Conservation (phyloP, 2,329 filamentous ascomycete species). For the Aaosphaeria arxii region DNA sequence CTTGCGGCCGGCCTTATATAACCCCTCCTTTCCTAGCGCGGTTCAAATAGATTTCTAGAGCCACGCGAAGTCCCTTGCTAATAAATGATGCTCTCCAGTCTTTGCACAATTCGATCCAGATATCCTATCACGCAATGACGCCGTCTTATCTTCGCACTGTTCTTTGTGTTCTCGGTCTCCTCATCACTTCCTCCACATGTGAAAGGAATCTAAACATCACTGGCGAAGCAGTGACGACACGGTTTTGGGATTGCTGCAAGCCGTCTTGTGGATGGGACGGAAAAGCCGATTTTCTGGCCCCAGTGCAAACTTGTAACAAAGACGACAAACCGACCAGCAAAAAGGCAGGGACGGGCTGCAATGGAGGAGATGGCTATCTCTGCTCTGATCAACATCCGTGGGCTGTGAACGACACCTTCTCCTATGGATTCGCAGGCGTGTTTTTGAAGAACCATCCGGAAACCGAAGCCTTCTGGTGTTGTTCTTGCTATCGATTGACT, state of each 20-base stretch:
- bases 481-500: conserved; percentile 61
- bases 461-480: conserved; percentile 63
- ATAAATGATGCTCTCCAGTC: conserved; percentile 30
- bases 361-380: conserved; percentile 54
- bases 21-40: conserved; percentile 28
- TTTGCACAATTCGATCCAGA: conserved; percentile 22
- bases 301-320: conserved; percentile 55
- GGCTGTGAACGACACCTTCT: conserved; percentile 56
- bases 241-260: conserved; percentile 64
- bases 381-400: conserved; percentile 63
- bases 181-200: conserved; percentile 19
- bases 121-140: conserved; percentile 32
- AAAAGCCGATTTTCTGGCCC: conserved; percentile 53
- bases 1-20: conserved; percentile 31
- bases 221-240: conserved; percentile 32
- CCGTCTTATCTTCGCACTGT: conserved; percentile 26
- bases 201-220: conserved; percentile 21
- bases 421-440: conserved; percentile 65
- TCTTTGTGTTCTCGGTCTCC: conserved; percentile 13
- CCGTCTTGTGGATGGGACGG: conserved; percentile 60
- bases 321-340: conserved; percentile 53
- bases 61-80: conserved; percentile 25
- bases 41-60: conserved; percentile 34
- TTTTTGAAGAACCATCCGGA: conserved; percentile 45
- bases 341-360: conserved; percentile 52